Evolutionary conservation across 306 rosid genomes (phyloP).

Genomic region (Prinsepia uniflora): DNA sequence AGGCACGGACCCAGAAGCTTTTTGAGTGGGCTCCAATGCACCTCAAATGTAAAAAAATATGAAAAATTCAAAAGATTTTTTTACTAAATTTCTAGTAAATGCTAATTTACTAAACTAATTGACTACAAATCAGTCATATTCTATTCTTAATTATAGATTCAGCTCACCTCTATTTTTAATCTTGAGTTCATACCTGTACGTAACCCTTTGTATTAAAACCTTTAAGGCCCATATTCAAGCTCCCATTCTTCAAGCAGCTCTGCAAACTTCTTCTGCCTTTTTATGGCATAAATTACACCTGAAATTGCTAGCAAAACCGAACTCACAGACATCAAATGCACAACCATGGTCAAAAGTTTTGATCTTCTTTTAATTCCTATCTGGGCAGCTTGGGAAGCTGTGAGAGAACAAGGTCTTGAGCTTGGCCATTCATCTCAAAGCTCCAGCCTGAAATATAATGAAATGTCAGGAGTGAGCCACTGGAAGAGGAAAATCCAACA

Average conservation of each 20-base stretch:
- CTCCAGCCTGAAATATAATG: slow-evolving; percentile 35
- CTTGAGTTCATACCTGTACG: no score
- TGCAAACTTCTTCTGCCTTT: slow-evolving; percentile 11
- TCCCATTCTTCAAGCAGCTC: slow-evolving; percentile 62
- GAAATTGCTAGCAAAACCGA: slow-evolving; percentile 5
- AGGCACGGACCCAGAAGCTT: no score
- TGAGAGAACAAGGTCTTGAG: slow-evolving; percentile 23
- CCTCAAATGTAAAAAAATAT: no score
- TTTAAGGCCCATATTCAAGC: slow-evolving; percentile 52
- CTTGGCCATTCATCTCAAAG: slow-evolving; percentile 30
- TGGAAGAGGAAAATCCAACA: slow-evolving; percentile 34
- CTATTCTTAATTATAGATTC: no score
- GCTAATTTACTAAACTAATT: no score
- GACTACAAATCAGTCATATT: no score
- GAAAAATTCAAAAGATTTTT: no score
- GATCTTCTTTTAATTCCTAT: slow-evolving; percentile 15
- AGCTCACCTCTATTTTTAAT: no score
- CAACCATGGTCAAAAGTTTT: slow-evolving; percentile 13
- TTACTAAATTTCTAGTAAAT: no score
- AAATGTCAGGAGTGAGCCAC: slow-evolving; percentile 26
- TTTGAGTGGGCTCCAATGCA: no score
- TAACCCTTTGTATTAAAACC: slow-evolving; percentile 52
- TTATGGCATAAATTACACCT: slow-evolving; percentile 16
- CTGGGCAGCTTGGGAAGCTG: slow-evolving; percentile 19
- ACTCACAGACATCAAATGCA: slow-evolving; percentile 26